Conservation (phyloP, 345 rosid genomes). For the Aquilaria sinensis region DNA sequence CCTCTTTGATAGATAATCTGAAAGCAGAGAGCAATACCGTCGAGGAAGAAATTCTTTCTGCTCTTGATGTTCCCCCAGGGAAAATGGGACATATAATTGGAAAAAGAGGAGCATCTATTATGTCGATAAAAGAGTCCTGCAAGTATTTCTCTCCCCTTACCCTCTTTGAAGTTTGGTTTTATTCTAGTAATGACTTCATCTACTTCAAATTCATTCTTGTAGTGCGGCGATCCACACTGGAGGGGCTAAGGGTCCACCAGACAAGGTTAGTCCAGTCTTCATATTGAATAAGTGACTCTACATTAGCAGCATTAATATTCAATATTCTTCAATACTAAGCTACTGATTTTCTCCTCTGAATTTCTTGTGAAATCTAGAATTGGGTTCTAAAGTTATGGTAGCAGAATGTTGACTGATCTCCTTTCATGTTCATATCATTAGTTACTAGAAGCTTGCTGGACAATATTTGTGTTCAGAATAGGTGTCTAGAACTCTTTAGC, state of each 20-base stretch:
- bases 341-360: too few relatives aligned
- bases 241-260: constrained; percentile 84
- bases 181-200: constrained; percentile 9
- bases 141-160: constrained; percentile 30
- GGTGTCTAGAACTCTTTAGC: too few relatives aligned
- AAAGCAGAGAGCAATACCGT: constrained; percentile 32
- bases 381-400: too few relatives aligned
- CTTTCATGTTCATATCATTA: too few relatives aligned
- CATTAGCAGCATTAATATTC: too few relatives aligned
- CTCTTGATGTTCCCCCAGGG: constrained; percentile 80
- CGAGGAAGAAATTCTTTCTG: constrained; percentile 79
- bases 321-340: too few relatives aligned
- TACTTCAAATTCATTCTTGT: constrained; percentile 19
- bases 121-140: constrained; percentile 82
- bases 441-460: too few relatives aligned
- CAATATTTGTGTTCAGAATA: too few relatives aligned
- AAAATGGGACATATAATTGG: constrained; percentile 94
- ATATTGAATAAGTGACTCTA: background rate
- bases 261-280: constrained; percentile 54
- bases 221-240: constrained; percentile 85
- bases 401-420: too few relatives aligned
- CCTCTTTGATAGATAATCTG: constrained; percentile 38
- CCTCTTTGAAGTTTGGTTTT: background rate
- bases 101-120: constrained; percentile 74
- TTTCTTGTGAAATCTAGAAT: too few relatives aligned